Evolutionary conservation across 106 monocot genomes (phyloP).

Genomic region (Chionographis japonica): DNA sequence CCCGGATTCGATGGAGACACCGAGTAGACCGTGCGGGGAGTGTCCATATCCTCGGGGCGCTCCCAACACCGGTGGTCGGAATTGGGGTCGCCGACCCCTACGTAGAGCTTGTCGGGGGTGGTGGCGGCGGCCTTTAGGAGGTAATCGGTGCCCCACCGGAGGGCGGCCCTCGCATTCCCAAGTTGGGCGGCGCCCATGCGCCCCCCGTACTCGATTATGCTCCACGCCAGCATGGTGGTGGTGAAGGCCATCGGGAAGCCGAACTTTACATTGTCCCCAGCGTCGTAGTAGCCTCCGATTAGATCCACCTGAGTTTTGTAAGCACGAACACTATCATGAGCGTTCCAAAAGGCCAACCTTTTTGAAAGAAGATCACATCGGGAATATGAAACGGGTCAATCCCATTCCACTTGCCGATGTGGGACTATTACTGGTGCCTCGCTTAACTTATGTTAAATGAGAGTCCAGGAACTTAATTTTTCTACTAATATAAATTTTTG

Average conservation of each 20-base stretch:
- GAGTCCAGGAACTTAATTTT: too few relatives aligned
- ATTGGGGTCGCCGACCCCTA: constrained; percentile 39
- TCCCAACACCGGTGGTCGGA: constrained; percentile 54
- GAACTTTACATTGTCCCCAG: constrained; percentile 81
- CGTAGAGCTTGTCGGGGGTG: constrained; percentile 32
- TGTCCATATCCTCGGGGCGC: constrained; percentile 59
- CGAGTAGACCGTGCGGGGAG: constrained; percentile 43
- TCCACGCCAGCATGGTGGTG: constrained; percentile 66
- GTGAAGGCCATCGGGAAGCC: constrained; percentile 84
- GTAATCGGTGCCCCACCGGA: constrained; percentile 63
- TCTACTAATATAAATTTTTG: too few relatives aligned
- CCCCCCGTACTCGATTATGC: constrained; percentile 50
- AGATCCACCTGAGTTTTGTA: constrained; percentile 51
- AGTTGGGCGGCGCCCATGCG: constrained; percentile 22
- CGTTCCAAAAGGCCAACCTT: too few relatives aligned
- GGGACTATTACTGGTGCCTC: too few relatives aligned
- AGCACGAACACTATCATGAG: too few relatives aligned
- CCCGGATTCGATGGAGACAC: constrained; percentile 42
- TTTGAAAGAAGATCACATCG: too few relatives aligned
- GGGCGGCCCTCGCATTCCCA: constrained; percentile 21
- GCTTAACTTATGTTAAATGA: too few relatives aligned
- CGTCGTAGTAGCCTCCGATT: constrained; percentile 73
- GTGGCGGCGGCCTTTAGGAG: constrained; percentile 41
- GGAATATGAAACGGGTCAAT: too few relatives aligned
- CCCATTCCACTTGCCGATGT: too few relatives aligned